Base-by-base conservation (phyloP, 257 asterid species). In the Solanum chiquidenum region DNA sequence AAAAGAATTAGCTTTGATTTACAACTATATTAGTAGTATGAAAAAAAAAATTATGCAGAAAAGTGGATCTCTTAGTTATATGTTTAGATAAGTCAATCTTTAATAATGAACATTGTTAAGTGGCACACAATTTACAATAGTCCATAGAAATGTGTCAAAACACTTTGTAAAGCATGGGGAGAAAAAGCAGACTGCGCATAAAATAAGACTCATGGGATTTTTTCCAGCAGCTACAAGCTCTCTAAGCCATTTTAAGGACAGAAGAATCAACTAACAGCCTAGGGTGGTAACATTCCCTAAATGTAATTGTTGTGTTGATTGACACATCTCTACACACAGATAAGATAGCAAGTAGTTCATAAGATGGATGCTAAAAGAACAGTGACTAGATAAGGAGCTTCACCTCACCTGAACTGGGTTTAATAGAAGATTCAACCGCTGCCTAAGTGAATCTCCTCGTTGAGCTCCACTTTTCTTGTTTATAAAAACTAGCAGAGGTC, bases 391-490 rank as follows among this genome's bases (percentile, higher is more conserved):
- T 84, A 71, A 89, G 40, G 68, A 80, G 66, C 38, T 44, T 44
- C 85, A 88, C 89, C 92, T 91, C 76, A 97, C 99, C 99, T 97
- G 99, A 44, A 94, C 98, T 89, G 99, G 99, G 89, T 97, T 97
- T 83, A 97, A 92, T 87, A 97, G 96, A 89, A 94, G 87, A 91
- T 95, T 95, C 86, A 97, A 91, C 86, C 98, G 92, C 89, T 89
- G 99, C 92, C 92, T 95, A 88, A 96, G 94, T 62, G 98, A 91
- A 88, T 94, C 91, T 87, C 99, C 99, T 82, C 98, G 91, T 91
- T 94, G 99, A 90, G 99, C 99, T 88, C 99, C 99, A 93, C 99
- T 97, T 92, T 96, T 97, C 91, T 93, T 95, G 94, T 96, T 97
- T 87, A 95, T 93, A 87, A 96, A 96, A 84, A 95, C 98, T 85